These are phyloP conservation scores for Erodium trifolium DNA, from an alignment of 441 rosid genomes.

Conservation along the genomic window DNA sequence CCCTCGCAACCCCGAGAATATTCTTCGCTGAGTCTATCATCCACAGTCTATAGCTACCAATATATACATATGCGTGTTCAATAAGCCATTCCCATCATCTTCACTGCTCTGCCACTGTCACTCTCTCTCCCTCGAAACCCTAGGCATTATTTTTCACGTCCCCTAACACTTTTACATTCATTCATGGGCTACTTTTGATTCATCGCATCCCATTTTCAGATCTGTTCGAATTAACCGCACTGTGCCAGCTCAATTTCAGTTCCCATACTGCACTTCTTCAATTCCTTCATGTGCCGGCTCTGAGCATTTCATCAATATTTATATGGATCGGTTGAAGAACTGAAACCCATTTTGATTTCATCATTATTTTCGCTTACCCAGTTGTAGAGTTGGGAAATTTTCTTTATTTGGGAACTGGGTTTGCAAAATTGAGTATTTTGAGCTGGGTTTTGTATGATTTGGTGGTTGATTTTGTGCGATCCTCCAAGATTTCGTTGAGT, in stretches of 20 bases:
- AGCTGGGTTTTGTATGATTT: constrained; percentile 9
- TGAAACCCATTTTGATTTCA: not conserved
- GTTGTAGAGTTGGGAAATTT: not conserved
- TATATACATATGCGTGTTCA: not conserved
- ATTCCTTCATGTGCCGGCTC: not conserved
- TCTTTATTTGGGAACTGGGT: not conserved
- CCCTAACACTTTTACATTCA: not conserved
- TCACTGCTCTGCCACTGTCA: not conserved
- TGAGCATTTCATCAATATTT: not conserved
- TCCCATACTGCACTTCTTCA: not conserved
- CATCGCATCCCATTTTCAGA: not conserved
- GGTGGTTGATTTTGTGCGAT: constrained; percentile 18
- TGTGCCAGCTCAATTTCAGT: not conserved
- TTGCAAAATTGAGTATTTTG: not conserved
- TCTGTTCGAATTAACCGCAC: not conserved
- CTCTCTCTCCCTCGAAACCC: not conserved
- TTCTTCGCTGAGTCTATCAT: not conserved
- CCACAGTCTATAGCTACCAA: not conserved
- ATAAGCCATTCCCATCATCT: not conserved
- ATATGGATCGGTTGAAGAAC: not conserved
- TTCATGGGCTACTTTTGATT: not conserved
- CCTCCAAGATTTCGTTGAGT: constrained; percentile 7
- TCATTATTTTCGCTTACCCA: not conserved
- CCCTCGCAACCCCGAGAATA: not conserved
- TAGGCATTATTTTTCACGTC: not conserved